Base-by-base conservation (phyloP, 257 asterid genomes). In the Petunia axillaris region DNA sequence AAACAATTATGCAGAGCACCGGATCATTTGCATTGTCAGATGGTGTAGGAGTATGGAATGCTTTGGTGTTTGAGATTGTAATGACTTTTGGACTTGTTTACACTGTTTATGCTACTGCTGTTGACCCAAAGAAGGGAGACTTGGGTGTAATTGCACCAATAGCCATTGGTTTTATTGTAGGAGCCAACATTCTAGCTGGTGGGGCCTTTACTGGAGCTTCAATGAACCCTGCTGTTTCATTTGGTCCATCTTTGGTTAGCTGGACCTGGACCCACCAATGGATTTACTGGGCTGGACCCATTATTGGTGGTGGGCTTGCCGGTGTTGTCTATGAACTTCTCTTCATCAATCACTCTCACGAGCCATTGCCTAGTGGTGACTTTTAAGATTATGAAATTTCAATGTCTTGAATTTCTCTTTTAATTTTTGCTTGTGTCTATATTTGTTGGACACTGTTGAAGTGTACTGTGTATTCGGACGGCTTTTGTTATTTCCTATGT, bases 151-250 rank as follows among this genome's bases (percentile, higher is more conserved):
- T 91, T 2, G 96, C 97, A 38, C 97, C 97, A 1, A 48, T 92
- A 3, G 93, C 94, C 2, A 92, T 92, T 10, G 95, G 96, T 55
- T 82, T 91, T 64, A 84, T 92, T 2, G 93, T 92, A 0, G 97
- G 89, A n/a, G 97, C 97, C 48, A 92, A 92, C 85, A 86, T 92
- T 55, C 88, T 92, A 0, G 93, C 86, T 37, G 97, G 97, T 44
- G 97, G 97, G 1, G 88, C 92, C 4, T 92, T 92, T 77, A 88
- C 91, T 79, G 97, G 97, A 3, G 97, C 96, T 0, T 91, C 96
- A n/a, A 91, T 91, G 97, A 92, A 92, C 88, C 97, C 97, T 0
- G 97, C 97, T 0, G 95, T 92, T 1, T 83, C 97, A 6, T 92
- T 92, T 53, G 97, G 97, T 9, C 95, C 95, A 3, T 90, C 95